Percentiles rank a stretch among this genome's conserved stretches.
Evolutionary conservation across 2,329 filamentous ascomycete genomes (phyloP).

Genomic region (Fusarium robinianum): DNA sequence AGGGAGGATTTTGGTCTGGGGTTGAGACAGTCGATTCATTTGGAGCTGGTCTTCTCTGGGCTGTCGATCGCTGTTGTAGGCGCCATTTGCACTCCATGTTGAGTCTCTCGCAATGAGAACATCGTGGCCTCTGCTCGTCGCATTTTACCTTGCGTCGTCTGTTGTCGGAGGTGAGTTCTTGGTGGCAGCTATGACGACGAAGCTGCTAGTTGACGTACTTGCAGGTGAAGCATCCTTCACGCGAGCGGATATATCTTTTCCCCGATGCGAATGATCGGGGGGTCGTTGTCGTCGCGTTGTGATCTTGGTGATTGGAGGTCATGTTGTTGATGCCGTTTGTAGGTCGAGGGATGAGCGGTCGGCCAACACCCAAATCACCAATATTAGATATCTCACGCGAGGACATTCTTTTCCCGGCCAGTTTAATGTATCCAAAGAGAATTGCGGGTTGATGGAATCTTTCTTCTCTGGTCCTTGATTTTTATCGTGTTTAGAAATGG

Average conservation of each 20-base stretch:
- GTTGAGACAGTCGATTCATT: conserved; percentile 8
- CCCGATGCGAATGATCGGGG: conserved; percentile 22
- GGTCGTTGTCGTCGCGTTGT: conserved; percentile 13
- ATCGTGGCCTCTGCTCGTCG: conserved; percentile 55
- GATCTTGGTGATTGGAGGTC: conserved; percentile 8
- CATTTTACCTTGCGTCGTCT: conserved; percentile 56
- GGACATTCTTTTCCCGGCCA: background rate
- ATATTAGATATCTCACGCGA: too few relatives aligned
- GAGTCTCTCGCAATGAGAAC: conserved; percentile 56
- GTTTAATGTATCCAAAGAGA: too few relatives aligned
- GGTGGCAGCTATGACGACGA: too few relatives aligned
- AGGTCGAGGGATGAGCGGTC: conserved; percentile 28
- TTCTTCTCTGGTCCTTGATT: too few relatives aligned
- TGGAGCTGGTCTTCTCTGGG: conserved; percentile 21
- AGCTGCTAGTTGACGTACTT: conserved; percentile 40
- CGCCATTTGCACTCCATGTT: conserved; percentile 58
- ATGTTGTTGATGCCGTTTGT: conserved; percentile 12
- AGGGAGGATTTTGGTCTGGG: conserved; percentile 31
- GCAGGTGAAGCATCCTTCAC: conserved; percentile 49
- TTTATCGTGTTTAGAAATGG: too few relatives aligned
- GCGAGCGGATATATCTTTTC: conserved; percentile 34
- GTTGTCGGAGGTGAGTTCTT: conserved; percentile 11
- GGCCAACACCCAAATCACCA: conserved; percentile 19
- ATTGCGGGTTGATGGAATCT: too few relatives aligned
- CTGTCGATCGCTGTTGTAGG: conserved; percentile 37